phyloP scores from a whole-genome alignment of 129 eudicot species.

The Oenanthe sinensis region DNA sequence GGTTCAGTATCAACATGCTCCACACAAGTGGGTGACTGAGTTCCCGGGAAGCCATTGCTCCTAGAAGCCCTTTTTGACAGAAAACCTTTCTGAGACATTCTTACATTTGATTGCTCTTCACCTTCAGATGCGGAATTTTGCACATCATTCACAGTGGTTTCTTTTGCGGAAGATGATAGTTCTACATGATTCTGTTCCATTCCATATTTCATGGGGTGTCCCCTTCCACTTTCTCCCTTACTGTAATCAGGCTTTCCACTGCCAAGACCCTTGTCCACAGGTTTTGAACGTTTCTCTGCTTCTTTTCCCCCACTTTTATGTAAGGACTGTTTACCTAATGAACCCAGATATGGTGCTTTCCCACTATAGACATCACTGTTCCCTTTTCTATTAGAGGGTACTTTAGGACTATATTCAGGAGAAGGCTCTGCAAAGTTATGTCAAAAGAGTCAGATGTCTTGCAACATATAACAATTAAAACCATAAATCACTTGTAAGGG shows the following conservation, averaged over 20 bases:
- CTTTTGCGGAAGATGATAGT: slow-evolving; percentile 35
- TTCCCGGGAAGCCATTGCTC: slow-evolving; percentile 15
- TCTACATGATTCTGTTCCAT: slow-evolving; percentile 38
- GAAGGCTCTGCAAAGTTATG: slow-evolving; percentile 33
- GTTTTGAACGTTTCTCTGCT: slow-evolving; percentile 13
- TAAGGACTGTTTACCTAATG: slow-evolving; percentile 13
- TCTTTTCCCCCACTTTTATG: slow-evolving; percentile 16
- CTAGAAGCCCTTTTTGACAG: slow-evolving; percentile 15
- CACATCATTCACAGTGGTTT: slow-evolving; percentile 29
- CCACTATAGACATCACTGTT: slow-evolving; percentile 21
- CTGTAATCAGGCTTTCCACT: slow-evolving; percentile 15
- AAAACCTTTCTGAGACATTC: slow-evolving; percentile 15
- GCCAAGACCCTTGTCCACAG: slow-evolving; percentile 20
- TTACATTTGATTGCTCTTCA: slow-evolving; percentile 24
- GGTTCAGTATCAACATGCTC: slow-evolving; percentile 19
- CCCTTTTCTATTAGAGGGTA: slow-evolving; percentile 21
- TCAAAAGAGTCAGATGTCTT: not conserved
- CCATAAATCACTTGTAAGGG: not conserved
- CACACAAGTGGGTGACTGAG: slow-evolving; percentile 16
- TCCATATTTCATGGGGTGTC: slow-evolving; percentile 23
- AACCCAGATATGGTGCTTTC: slow-evolving; percentile 13
- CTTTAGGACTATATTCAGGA: slow-evolving; percentile 31
- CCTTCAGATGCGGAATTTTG: slow-evolving; percentile 22
- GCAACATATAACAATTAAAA: not conserved
- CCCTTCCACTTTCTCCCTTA: slow-evolving; percentile 17